Base-by-base conservation (phyloP, 805 yeast genomes). In the Kodamaea nitidulidarum region DNA sequence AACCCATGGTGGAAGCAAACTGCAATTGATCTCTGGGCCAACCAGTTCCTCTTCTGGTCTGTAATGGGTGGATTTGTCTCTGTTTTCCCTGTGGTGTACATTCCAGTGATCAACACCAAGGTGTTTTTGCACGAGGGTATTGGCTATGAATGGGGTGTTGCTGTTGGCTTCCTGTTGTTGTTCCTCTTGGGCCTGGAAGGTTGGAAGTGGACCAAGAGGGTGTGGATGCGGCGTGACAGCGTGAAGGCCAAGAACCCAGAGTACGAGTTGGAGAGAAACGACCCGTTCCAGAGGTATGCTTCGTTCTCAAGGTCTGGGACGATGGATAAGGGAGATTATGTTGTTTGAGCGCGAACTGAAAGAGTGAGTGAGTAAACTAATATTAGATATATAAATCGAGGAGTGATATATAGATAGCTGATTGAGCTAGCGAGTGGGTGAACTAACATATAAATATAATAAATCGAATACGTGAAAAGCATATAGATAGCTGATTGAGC, bases 31-130 rank as follows among this genome's bases (percentile, higher is more conserved):
- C 60, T 86, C 32, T 84, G 88, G 85, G 61, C 63, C 10, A 87
- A 87, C 61, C 77, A 83, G 59, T 79, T 87, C 47, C 67, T 87
- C 53, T 83, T 86, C 67, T 85, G 90, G 88, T 84, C 95, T 1
- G 76, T 87, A 33, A 55, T 82, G 25, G 65, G 75, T 37, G 96
- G 93, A 2, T 75, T 83, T 45, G 59, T 74, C 10, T 72, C 87
- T 2, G 80, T 84, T 3, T 81, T 87, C 74, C 95, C 95, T 31
- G 83, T 85, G 14, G 78, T 86, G 27, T 86, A 86, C 61, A 87
- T 87, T 47, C 95, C 96, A 5, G 95, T 84, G n/a, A 85, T 87
- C 55, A 87, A 87, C 59, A 64, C 70, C 32, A 73, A 75, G 45
- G 95, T 87, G 7, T 87, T 87, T 57, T 66, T 81, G 50, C 95